Evolutionary conservation across 2,329 filamentous ascomycete species (phyloP).

Genomic region (Fusarium abutilonis): DNA sequence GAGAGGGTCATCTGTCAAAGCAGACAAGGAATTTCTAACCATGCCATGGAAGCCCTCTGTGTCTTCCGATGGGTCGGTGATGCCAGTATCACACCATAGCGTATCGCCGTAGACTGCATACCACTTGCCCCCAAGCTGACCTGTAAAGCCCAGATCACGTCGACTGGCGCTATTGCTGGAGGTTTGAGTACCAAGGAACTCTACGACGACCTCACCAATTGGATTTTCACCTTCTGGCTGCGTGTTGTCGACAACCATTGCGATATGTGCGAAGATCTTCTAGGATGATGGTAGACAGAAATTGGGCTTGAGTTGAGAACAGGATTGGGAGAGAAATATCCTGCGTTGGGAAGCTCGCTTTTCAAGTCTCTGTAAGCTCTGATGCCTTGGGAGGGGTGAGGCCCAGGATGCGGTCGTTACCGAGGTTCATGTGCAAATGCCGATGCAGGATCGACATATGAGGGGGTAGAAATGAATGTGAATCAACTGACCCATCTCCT

Average conservation of each 20-base stretch:
- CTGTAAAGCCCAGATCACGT: conserved; percentile 52
- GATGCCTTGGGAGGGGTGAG: not conserved
- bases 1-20: conserved; percentile 49
- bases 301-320: not conserved
- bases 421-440: conserved; percentile 29
- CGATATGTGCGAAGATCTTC: not conserved
- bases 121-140: conserved; percentile 50
- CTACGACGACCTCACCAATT: conserved; percentile 42
- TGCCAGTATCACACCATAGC: conserved; percentile 50
- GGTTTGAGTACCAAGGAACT: conserved; percentile 51
- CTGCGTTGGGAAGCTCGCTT: too few species aligned
- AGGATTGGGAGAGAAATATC: too few species aligned
- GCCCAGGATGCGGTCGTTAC: not conserved
- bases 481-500: not conserved
- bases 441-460: conserved; percentile 9
- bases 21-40: conserved; percentile 52
- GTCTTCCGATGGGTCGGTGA: conserved; percentile 47
- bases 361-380: too few species aligned
- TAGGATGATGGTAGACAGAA: not conserved
- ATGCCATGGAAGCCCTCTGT: conserved; percentile 52
- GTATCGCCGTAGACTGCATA: conserved; percentile 50
- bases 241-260: conserved; percentile 49
- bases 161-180: conserved; percentile 52
- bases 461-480: not conserved
- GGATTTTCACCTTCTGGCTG: conserved; percentile 51